Percentiles rank a stretch among this genome's conserved stretches.
Evolutionary conservation across 495 filamentous ascomycete genomes (phyloP).

Genomic region (Penicillium robsamsonii): DNA sequence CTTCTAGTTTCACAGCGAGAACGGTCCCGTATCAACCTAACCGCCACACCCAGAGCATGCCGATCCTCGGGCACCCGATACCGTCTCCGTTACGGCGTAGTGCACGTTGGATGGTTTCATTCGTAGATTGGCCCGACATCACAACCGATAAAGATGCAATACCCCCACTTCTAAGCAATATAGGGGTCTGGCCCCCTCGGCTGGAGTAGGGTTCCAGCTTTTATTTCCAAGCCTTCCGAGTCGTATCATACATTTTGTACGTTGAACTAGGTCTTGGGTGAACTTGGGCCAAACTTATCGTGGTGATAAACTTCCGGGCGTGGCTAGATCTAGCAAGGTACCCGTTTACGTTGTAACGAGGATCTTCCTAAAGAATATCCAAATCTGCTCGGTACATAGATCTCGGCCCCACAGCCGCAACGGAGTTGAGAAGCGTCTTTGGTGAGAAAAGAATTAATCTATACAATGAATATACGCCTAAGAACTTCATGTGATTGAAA

Average conservation of each 20-base stretch:
- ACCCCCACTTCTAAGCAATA: conserved; percentile 4
- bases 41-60: not conserved
- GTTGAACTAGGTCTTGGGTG: not conserved
- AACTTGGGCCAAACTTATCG: not conserved
- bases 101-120: conserved; percentile 1
- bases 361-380: not conserved
- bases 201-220: not conserved
- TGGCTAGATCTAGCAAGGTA: not conserved
- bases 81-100: not conserved
- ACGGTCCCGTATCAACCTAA: not conserved
- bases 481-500: not conserved
- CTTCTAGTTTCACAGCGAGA: not conserved
- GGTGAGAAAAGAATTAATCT: not conserved
- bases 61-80: conserved; percentile 21
- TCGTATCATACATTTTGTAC: conserved; percentile 1
- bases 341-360: not conserved
- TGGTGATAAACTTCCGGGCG: not conserved
- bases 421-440: not conserved
- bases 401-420: not conserved
- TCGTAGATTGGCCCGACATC: conserved; percentile 10
- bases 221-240: not conserved
- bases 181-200: not conserved
- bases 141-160: not conserved
- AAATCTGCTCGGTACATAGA: not conserved
- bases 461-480: too few relatives aligned